Evolutionary conservation across 768 basidiomycete genomes (phyloP), one percentile per base, ranked within the genome.

Genomic region (Tricholoma furcatifolium): DNA sequence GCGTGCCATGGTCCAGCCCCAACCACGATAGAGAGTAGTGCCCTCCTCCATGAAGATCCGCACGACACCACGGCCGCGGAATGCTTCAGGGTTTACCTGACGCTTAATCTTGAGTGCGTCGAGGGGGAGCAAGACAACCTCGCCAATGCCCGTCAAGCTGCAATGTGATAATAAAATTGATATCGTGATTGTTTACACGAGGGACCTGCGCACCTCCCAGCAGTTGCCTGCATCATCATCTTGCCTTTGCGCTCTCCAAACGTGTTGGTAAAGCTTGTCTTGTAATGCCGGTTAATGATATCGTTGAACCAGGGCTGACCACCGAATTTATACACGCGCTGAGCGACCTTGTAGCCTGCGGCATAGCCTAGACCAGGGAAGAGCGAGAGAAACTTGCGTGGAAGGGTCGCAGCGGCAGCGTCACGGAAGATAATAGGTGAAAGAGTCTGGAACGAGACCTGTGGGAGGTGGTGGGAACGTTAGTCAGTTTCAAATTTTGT

Each of bases 251-350:
- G 86, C 71, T 96, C 93, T 8, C 96, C 96, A 68, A 98, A 96
- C 1, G 80, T 72, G 63, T 82, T 85, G 50, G 83, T 88, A 74
- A 96, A 97, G 48, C 75, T 65, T n/a, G 79, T 74, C 69, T 89
- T 90, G 77, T 88, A 92, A 71, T 94, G 78, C 63, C 80, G 82
- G 58, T 79, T 79, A 69, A 99, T 85, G 66, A 95, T 62, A 73
- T 98, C 97, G 73, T 93, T 89, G 72, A 98, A 97, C 81, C 86
- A 98, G 12, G 96, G 96, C 73, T 99, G 96, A 5, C 96, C 96
- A 56, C 96, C 96, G 63, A 98, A 99, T 74, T 97, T 99, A 85
- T 95, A 96, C 62, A 93, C 81, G 47, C 94, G 84, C 71, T 98
- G 94, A 0, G 92, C 72, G 64, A 98, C 74, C 70, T 98, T 99